Percentiles rank a stretch among this genome's conserved stretches.
Conservation (phyloP, 2,329 filamentous ascomycete genomes). For the Apiospora aurea region DNA sequence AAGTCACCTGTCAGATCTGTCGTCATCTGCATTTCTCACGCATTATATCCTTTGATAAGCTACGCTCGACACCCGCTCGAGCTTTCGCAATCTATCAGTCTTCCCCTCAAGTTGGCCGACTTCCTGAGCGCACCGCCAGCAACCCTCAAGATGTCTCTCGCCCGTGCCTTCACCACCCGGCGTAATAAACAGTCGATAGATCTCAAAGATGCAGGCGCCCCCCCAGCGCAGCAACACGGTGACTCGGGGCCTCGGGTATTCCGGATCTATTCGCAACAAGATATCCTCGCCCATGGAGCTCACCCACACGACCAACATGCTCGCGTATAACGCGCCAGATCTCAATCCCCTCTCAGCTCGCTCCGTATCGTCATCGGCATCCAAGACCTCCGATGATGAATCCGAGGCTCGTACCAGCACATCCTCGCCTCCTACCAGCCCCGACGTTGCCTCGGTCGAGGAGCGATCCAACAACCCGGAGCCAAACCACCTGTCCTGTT, state of each 20-base stretch:
- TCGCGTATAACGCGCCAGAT: constrained; percentile 93
- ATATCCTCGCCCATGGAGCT: constrained; percentile 90
- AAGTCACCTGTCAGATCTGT: constrained; percentile 5
- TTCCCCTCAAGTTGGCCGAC: background rate
- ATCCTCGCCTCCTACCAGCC: constrained; percentile 72
- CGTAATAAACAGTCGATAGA: constrained; percentile 65
- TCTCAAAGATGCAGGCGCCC: constrained; percentile 49
- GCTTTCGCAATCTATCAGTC: background rate
- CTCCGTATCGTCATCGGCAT: constrained; percentile 58
- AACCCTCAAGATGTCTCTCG: constrained; percentile 62
- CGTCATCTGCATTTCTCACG: constrained; percentile 3
- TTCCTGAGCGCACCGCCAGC: constrained; percentile 31
- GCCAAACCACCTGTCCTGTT: constrained; percentile 73
- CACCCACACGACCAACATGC: constrained; percentile 93
- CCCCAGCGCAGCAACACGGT: constrained; percentile 59
- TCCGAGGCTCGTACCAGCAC: constrained; percentile 66
- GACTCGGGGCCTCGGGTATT: constrained; percentile 50
- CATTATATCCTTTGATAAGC: background rate
- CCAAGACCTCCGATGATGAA: constrained; percentile 73
- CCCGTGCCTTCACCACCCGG: constrained; percentile 75
- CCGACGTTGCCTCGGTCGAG: constrained; percentile 67
- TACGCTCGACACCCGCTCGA: background rate
- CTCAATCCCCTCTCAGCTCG: constrained; percentile 62
- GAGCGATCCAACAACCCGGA: constrained; percentile 61
- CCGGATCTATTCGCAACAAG: constrained; percentile 65